A percentile compares a stretch with the other conserved stretches of the same genome.
These are phyloP conservation scores for Stipa capillata DNA, from an alignment of 176 grass and related monocot species.

Conservation along the genomic window DNA sequence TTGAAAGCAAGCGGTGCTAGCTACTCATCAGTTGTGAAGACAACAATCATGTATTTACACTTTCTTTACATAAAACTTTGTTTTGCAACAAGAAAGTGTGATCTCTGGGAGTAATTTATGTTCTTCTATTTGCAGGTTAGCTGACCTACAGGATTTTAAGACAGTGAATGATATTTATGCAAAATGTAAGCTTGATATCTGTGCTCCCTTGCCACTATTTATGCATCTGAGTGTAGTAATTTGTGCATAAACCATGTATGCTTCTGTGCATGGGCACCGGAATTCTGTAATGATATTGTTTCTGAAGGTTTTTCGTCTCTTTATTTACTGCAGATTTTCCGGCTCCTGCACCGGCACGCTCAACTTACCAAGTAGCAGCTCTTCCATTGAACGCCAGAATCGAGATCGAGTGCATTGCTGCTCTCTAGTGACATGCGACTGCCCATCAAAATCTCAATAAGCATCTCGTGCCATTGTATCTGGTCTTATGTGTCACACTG, in stretches of 20 bases:
- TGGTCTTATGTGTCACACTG: neutral
- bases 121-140: slow-evolving; percentile 53
- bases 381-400: slow-evolving; percentile 86
- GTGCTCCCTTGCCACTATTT: neutral
- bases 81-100: neutral
- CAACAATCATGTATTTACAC: slow-evolving; percentile 86
- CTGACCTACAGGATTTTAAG: slow-evolving; percentile 93
- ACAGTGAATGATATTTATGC: slow-evolving; percentile 90
- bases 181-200: slow-evolving; percentile 60
- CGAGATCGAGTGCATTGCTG: slow-evolving; percentile 90
- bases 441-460: slow-evolving; percentile 12
- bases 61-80: neutral
- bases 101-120: neutral
- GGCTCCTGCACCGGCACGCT: slow-evolving; percentile 67
- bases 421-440: slow-evolving; percentile 28
- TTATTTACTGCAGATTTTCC: slow-evolving; percentile 59
- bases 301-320: neutral
- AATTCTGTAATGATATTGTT: neutral
- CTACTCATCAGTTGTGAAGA: slow-evolving; percentile 94
- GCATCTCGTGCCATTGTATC: slow-evolving; percentile 14
- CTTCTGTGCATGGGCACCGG: neutral
- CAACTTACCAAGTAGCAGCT: slow-evolving; percentile 90
- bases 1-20: slow-evolving; percentile 81
- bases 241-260: neutral
- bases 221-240: neutral